phyloP scores from a whole-genome alignment of 1,284 basidiomycete species.

The Trichosporon sp. region DNA sequence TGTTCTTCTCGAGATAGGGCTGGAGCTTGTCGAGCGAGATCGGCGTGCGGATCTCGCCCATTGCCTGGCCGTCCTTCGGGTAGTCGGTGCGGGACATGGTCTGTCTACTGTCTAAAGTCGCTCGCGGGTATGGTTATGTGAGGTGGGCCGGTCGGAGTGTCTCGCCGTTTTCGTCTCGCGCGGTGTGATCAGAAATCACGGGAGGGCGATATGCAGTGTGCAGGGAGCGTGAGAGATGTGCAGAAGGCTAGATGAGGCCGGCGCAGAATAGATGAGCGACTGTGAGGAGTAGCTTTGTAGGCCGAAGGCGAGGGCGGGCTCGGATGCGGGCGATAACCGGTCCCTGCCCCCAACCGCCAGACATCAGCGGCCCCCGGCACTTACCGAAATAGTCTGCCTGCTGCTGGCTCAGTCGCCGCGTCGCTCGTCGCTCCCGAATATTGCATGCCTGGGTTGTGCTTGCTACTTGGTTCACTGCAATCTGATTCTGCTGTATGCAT shows the following conservation, averaged over 20 bases:
- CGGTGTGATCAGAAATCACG: not conserved
- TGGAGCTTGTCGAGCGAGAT: constrained; percentile 66
- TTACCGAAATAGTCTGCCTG: not conserved
- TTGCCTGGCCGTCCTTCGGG: constrained; percentile 13
- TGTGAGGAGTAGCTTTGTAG: not conserved
- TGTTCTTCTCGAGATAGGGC: constrained; percentile 61
- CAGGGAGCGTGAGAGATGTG: not conserved
- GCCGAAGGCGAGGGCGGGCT: not conserved
- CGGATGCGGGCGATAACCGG: constrained; percentile 1
- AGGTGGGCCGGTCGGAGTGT: not conserved
- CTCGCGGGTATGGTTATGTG: not conserved
- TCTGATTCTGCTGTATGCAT: not conserved
- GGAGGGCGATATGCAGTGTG: not conserved
- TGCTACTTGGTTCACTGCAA: not conserved
- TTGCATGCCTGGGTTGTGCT: not conserved
- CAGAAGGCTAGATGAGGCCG: not conserved
- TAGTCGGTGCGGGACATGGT: constrained; percentile 5
- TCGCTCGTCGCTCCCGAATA: not conserved
- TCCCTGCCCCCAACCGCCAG: not conserved
- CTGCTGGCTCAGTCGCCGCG: not conserved
- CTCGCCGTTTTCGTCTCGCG: not conserved
- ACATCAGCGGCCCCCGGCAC: not conserved
- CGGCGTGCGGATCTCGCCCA: constrained; percentile 57
- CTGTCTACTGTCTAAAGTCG: not conserved
- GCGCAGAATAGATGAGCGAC: not conserved